phyloP scores from a whole-genome alignment of 352 stramenopile genomes.

The Pythium graminicola region DNA sequence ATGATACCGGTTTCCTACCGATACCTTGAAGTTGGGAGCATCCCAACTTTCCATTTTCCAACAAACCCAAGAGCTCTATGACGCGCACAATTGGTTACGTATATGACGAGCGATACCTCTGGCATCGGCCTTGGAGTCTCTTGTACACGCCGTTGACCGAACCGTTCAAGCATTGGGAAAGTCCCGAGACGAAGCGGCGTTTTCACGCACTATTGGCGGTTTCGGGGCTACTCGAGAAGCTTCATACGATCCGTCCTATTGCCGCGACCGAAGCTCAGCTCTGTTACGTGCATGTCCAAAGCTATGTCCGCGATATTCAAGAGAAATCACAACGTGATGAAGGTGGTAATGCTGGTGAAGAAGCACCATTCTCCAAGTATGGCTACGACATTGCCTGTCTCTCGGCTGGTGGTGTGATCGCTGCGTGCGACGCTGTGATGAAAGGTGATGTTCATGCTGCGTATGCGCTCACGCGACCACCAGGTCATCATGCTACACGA shows the following conservation, averaged over 20 bases:
- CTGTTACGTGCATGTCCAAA: slow-evolving; percentile 42
- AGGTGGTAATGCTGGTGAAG: slow-evolving; percentile 63
- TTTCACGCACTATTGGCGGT: slow-evolving; percentile 73
- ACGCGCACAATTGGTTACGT: slow-evolving; percentile 54
- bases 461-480: slow-evolving; percentile 63
- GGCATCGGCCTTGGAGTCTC: slow-evolving; percentile 55
- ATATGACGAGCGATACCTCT: slow-evolving; percentile 76
- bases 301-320: slow-evolving; percentile 51
- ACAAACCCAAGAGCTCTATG: slow-evolving; percentile 12
- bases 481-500: slow-evolving; percentile 59
- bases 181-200: slow-evolving; percentile 71
- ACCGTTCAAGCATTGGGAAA: slow-evolving; percentile 74
- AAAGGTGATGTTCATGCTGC: slow-evolving; percentile 29
- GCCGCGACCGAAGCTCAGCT: slow-evolving; percentile 43
- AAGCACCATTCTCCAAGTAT: slow-evolving; percentile 64
- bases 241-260: slow-evolving; percentile 30
- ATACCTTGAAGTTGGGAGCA: too few species aligned
- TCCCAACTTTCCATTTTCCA: too few species aligned
- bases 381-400: slow-evolving; percentile 69
- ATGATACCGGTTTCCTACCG: neutral
- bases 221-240: slow-evolving; percentile 50
- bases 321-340: slow-evolving; percentile 42
- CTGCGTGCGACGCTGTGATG: slow-evolving; percentile 55
- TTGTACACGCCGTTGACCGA: slow-evolving; percentile 46
- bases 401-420: slow-evolving; percentile 58